Evolutionary conservation across 2,329 filamentous ascomycete species (phyloP).

Genomic region (Ilyonectria robusta): DNA sequence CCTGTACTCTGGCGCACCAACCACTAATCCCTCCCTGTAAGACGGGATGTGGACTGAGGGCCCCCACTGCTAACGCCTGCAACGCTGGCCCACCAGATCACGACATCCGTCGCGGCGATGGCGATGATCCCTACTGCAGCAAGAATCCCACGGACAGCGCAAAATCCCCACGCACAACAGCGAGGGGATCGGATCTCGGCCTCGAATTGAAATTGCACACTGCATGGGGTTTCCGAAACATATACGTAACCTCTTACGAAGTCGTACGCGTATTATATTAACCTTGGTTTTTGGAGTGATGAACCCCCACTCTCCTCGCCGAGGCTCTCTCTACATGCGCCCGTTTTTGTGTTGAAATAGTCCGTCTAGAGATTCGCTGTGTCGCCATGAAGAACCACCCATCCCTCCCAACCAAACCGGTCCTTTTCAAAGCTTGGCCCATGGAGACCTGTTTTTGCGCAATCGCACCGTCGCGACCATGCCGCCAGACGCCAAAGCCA

Average conservation of each 20-base stretch:
- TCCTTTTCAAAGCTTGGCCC: constrained; percentile 46
- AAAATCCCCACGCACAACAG: constrained; percentile 5
- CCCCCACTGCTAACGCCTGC: constrained; percentile 36
- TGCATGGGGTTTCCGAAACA: constrained; percentile 1
- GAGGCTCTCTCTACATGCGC: constrained; percentile 10
- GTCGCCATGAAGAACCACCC: constrained; percentile 18
- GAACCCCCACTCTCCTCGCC: constrained; percentile 5
- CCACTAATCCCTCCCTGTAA: constrained; percentile 5
- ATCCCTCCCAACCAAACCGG: constrained; percentile 7
- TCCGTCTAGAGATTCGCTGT: neutral
- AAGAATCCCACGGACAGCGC: constrained; percentile 15
- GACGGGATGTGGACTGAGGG: constrained; percentile 42
- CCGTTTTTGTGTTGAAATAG: constrained; percentile 12
- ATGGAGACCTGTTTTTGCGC: constrained; percentile 55
- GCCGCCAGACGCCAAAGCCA: constrained; percentile 61
- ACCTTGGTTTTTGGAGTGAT: neutral
- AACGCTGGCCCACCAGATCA: constrained; percentile 42
- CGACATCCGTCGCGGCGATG: constrained; percentile 44
- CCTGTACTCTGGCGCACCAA: constrained; percentile 16
- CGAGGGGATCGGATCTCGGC: constrained; percentile 23
- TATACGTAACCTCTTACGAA: constrained; percentile 32
- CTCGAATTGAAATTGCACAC: constrained; percentile 19
- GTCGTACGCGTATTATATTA: constrained; percentile 3
- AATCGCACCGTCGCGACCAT: constrained; percentile 61
- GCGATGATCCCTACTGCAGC: constrained; percentile 33